Evolutionary conservation across 495 filamentous ascomycete species (phyloP), one percentile per base, ranked within the genome.

Genomic region (Tuber melanosporum): DNA sequence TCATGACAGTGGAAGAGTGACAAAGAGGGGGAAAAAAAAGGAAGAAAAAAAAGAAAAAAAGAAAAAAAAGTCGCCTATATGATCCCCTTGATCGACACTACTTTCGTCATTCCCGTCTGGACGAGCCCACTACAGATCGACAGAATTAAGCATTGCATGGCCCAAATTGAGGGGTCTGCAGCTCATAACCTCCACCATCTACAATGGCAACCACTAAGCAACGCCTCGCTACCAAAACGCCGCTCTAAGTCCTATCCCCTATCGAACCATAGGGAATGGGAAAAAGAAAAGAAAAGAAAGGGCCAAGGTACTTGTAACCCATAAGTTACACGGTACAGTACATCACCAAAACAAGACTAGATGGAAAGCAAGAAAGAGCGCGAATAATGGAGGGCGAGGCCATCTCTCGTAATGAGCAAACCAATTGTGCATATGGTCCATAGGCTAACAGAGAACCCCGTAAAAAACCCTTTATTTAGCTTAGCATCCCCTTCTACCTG

Each of bases 201-300:
- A 32, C 26, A 66, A 66, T 2, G 12, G 17, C 52, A 32, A 15
- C 26, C 4, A 36, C 57, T 1, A 7, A 66, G 57, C 57, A 8
- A 36, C 14, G 32, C 57, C 57, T 66, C 26, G 57, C 57, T 66
- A 66, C 57, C 26, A 17, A 66, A 66, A 66, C 57, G 57, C 57
- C 57, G 57, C 57, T 66, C 57, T 32, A 66, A 66, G 26, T 66
- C 57, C 57, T 66, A 66, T 66, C 57, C 57, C 57, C 57, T 66
- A 66, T 66, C 57, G 15, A 66, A 36, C 26, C 26, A 6, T 57
- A 3, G 9, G 49, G 9, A 57, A 57, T 3, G 3, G 26, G 52
- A 10, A 52, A 49, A 20, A 52, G 17, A n/a, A 62, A 32, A 2
- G 4, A 32, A 66, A 36, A 36, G 14, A 32, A 66, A 36, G 36